phyloP scores from a whole-genome alignment of 345 rosid species.

The Mangifera indica region DNA sequence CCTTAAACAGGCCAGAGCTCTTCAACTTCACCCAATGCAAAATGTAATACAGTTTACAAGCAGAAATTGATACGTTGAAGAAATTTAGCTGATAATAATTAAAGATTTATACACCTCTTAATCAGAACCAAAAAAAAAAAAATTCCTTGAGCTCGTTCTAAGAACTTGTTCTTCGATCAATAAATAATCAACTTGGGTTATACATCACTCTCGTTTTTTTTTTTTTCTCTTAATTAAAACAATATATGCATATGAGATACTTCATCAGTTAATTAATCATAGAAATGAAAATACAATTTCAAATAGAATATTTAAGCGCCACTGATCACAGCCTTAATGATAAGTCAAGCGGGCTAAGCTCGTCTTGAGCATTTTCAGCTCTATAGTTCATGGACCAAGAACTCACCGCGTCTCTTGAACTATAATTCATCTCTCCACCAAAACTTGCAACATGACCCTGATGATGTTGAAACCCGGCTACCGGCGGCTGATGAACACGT shows the following conservation, averaged over 20 bases:
- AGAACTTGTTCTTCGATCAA: background rate
- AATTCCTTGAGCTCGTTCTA: background rate
- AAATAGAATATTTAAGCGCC: slow-evolving; percentile 12
- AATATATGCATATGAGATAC: background rate
- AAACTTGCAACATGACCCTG: slow-evolving; percentile 37
- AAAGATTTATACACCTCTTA: background rate
- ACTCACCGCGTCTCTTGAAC: slow-evolving; percentile 20
- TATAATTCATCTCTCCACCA: slow-evolving; percentile 32
- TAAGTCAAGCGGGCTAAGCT: slow-evolving; percentile 67
- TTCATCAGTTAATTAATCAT: background rate
- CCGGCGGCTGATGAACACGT: slow-evolving; percentile 21
- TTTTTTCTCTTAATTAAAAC: background rate
- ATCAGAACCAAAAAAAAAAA: background rate
- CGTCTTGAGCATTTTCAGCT: slow-evolving; percentile 54
- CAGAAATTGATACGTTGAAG: background rate
- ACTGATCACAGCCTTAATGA: slow-evolving; percentile 65
- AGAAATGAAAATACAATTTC: slow-evolving; percentile 10
- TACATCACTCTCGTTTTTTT: background rate
- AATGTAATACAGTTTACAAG: background rate
- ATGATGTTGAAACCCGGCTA: slow-evolving; percentile 31
- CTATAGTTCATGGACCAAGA: slow-evolving; percentile 38
- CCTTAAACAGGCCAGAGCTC: background rate
- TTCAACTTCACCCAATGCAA: background rate
- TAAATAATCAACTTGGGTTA: background rate
- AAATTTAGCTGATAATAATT: background rate